Conservation (phyloP, 768 basidiomycete genomes). For the Aureoboletus auriporus region DNA sequence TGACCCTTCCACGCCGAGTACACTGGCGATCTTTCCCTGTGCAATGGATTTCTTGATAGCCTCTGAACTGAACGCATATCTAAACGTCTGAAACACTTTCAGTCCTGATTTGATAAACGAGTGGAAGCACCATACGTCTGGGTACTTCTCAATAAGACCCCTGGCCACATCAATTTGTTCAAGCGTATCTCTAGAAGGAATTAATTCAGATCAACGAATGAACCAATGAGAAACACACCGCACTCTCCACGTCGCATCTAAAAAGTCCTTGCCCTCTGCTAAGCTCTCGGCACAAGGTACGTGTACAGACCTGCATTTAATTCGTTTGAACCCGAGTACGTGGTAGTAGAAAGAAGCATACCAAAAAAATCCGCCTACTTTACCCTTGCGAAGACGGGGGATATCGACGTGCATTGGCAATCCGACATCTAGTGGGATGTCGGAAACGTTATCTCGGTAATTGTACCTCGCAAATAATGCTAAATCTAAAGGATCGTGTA, state of each 20-base stretch:
- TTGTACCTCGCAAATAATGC: constrained; percentile 56
- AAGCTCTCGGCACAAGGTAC: constrained; percentile 51
- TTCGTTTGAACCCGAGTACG: neutral
- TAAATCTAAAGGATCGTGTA: constrained; percentile 48
- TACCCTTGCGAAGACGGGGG: constrained; percentile 73
- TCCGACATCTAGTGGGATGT: constrained; percentile 57
- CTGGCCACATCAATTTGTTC: constrained; percentile 92
- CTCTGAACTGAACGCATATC: constrained; percentile 45
- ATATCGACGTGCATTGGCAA: constrained; percentile 85
- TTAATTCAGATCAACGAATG: neutral
- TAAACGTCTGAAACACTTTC: constrained; percentile 51
- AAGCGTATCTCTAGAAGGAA: constrained; percentile 64
- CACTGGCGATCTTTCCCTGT: constrained; percentile 76
- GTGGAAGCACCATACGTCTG: constrained; percentile 45
- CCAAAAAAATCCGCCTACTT: constrained; percentile 95
- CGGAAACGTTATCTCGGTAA: constrained; percentile 74
- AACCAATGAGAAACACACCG: constrained; percentile 32
- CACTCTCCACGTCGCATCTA: constrained; percentile 51
- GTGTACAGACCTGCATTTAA: constrained; percentile 60
- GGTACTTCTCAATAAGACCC: constrained; percentile 77
- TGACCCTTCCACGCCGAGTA: constrained; percentile 90
- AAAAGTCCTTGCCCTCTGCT: constrained; percentile 51
- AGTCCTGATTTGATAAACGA: neutral
- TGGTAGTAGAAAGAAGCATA: constrained; percentile 25
- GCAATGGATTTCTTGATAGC: constrained; percentile 59